Evolutionary conservation across 768 basidiomycete genomes (phyloP), one percentile per base, ranked within the genome.

Genomic region (Boletus sensibilis): DNA sequence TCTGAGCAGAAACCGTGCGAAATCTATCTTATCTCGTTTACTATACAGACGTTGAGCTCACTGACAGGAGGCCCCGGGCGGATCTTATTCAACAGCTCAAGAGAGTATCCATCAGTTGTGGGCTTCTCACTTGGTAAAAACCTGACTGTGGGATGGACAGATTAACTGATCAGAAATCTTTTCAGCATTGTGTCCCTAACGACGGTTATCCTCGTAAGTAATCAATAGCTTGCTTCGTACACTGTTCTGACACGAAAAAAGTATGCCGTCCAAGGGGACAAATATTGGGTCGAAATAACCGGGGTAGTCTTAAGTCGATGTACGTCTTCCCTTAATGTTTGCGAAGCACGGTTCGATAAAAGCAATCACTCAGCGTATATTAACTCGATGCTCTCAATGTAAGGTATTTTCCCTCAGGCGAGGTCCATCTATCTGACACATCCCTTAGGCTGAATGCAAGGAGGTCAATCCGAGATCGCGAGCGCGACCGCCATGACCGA

Each of bases 371-470:
- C 29, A 57, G 56, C 39, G 33, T 46, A 58, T 25, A 33, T 58
- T 16, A 58, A 58, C 25, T 58, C 56, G 42, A 58, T 58, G 48
- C 56, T 58, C 18, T 33, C 42, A 11, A 42, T 34, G 57, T 59
- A 34, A 37, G 38, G 20, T 20, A 25, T 52, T n/a, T 35, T 12
- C 18, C 23, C 33, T 23, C 33, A 25, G 40, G 20, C 14, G 20
- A 41, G 16, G 20, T 57, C 12, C 16, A 34, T 35, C 33, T 7
- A 14, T 27, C 34, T 41, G n/a, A 34, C 5, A 7, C 23, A 34
- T n/a, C 34, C 20, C 48, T 57, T 35, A 59, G 48, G 40, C 46
- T 60, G 42, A 60, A 61, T 12, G 49, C 59, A n/a, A 61, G 60
- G 37, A 62, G 23, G 40, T 25, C 55, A 31, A 57, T 62, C 44